Base-by-base conservation (phyloP, 129 eudicot species). In the Escallonia herrerae region DNA sequence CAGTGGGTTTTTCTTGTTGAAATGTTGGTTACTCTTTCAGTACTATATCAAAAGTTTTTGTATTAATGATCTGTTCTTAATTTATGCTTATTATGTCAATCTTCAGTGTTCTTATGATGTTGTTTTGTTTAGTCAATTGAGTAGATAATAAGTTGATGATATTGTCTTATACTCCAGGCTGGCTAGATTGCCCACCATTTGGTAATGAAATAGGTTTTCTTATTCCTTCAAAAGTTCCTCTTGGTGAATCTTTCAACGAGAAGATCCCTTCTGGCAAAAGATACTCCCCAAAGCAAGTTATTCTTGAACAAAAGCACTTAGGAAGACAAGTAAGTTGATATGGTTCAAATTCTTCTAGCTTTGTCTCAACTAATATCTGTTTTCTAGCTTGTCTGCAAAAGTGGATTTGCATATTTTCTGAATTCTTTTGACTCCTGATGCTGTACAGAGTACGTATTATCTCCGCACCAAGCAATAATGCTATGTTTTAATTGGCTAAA, bases 161-260 rank as follows among this genome's bases (percentile, higher is more conserved):
- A 40, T 65, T 22, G 33, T 50, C 53, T 9, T 61, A 8, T 66
- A 8, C 46, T 72, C 59, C 74, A 84, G 90, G 90, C 72, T 84
- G 90, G 83, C 67, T 84, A 77, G 84, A 81, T 58, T 84, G 90
- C 70, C 86, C 90, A 47, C 71, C 80, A 63, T 70, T 64, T 72
- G 90, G 86, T 70, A 67, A 75, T 60, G 77, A 75, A 52, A 47
- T 84, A 56, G 71, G 58, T 11, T 77, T 72, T 56, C 69, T 84
- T 42, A 68, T 84, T 40, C 86, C 90, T 64, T 84, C 90, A 33
- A 84, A 84, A 72, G 90, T 77, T 37, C 86, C 90, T 51, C 90
- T 84, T 22, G 82, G 83, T 9, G 90, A 81, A 48, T 70, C 81
- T 45, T 84, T 74, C 45, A 74, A 72, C 69, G 82, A 81, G 58